These are phyloP conservation scores for Diaporthe ilicicola DNA, from an alignment of 2,329 filamentous ascomycete species.

Conservation along the genomic window DNA sequence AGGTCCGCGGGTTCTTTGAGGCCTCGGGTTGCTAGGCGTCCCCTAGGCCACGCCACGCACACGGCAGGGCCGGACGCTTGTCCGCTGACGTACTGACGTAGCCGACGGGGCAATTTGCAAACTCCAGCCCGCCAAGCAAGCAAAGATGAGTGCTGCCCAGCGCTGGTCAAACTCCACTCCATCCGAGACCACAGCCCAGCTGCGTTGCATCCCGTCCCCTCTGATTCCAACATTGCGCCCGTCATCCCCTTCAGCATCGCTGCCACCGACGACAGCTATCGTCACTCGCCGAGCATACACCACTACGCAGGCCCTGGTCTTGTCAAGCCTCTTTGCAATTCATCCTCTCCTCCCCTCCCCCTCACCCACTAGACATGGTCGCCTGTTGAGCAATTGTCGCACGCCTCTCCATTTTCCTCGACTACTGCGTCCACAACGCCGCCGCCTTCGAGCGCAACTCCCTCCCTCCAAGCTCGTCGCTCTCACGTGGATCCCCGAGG, in stretches of 20 bases:
- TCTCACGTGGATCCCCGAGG: background rate
- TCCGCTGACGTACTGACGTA: constrained; percentile 26
- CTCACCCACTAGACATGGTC: constrained; percentile 9
- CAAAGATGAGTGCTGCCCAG: constrained; percentile 15
- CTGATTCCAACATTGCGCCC: constrained; percentile 12
- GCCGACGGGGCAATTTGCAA: constrained; percentile 27
- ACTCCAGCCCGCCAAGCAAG: constrained; percentile 21
- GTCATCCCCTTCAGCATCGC: background rate
- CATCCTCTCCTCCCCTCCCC: background rate
- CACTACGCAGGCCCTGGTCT: too few relatives aligned
- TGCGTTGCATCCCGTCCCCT: constrained; percentile 5
- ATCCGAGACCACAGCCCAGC: background rate
- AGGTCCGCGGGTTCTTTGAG: background rate
- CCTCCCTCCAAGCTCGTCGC: background rate
- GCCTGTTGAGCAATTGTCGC: constrained; percentile 15
- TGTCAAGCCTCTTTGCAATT: background rate
- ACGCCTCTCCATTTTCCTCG: background rate
- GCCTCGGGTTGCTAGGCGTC: background rate
- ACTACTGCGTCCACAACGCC: background rate
- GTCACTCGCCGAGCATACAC: background rate
- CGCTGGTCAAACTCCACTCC: constrained; percentile 17
- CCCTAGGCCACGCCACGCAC: constrained; percentile 5
- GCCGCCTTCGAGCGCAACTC: constrained; percentile 9
- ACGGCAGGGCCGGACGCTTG: constrained; percentile 4
- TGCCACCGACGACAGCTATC: background rate